Percentiles rank a stretch among this genome's conserved stretches.
Conservation (phyloP, 1,284 basidiomycete species). For the Malassezia obtusa region DNA sequence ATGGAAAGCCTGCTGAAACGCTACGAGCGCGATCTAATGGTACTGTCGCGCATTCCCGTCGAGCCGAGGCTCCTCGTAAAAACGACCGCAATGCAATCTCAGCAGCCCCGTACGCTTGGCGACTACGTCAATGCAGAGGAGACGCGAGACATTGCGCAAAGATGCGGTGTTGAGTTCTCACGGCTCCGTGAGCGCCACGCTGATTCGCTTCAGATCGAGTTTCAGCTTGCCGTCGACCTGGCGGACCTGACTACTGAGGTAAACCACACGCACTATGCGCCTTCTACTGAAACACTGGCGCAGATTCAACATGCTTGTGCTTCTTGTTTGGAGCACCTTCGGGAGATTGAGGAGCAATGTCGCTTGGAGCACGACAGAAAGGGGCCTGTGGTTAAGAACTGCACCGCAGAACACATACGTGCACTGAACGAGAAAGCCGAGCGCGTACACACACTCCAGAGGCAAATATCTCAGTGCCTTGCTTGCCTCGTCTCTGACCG, state of each 20-base stretch:
- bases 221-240: constrained; percentile 27
- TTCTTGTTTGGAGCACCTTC: not conserved
- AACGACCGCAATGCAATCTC: not conserved
- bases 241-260: constrained; percentile 26
- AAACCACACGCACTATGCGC: constrained; percentile 24
- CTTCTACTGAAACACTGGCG: constrained; percentile 29
- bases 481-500: constrained; percentile 35
- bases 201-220: constrained; percentile 19
- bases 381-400: not conserved
- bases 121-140: constrained; percentile 33
- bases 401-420: constrained; percentile 15
- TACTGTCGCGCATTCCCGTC: constrained; percentile 34
- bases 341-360: constrained; percentile 17
- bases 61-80: constrained; percentile 27
- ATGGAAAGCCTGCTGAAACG: constrained; percentile 38
- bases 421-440: constrained; percentile 27
- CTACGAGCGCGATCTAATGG: constrained; percentile 32
- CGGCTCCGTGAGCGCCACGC: constrained; percentile 26
- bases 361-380: not conserved
- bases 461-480: constrained; percentile 19
- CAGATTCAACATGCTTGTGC: constrained; percentile 21
- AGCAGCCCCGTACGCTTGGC: constrained; percentile 24
- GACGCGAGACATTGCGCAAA: constrained; percentile 33
- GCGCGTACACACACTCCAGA: too few species aligned
- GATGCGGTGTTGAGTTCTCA: constrained; percentile 24